These are phyloP conservation scores for Phoma sp. DNA, from an alignment of 2,329 filamentous ascomycete genomes.

Conservation along the genomic window DNA sequence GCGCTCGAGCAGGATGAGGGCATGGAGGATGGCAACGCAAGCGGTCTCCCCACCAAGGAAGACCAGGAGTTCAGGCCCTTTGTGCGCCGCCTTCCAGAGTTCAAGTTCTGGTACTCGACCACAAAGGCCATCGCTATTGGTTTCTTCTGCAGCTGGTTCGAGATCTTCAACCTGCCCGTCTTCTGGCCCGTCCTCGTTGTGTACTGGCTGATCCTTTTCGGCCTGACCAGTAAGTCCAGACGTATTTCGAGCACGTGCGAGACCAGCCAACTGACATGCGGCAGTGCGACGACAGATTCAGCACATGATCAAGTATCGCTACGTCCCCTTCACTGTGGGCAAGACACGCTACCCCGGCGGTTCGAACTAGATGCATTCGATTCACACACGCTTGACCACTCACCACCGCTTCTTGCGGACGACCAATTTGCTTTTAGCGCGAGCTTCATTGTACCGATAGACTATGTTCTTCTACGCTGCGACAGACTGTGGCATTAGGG, in stretches of 20 bases:
- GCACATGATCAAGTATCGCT: conserved; percentile 99
- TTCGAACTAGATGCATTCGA: conserved; percentile 28
- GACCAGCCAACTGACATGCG: conserved; percentile 7
- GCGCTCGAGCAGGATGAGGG: conserved; percentile 94
- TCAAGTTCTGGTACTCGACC: conserved; percentile 99
- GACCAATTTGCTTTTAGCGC: conserved; percentile 21
- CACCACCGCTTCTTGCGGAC: conserved; percentile 10
- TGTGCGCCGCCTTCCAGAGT: conserved; percentile 93
- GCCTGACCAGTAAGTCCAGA: conserved; percentile 81
- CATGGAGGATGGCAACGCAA: conserved; percentile 85
- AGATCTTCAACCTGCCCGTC: conserved; percentile 93
- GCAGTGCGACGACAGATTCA: conserved; percentile 98
- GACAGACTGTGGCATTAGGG: conserved; percentile 21
- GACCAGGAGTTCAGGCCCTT: conserved; percentile 99
- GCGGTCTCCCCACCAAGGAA: conserved; percentile 86
- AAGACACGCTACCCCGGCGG: conserved; percentile 61
- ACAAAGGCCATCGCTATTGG: conserved; percentile 84
- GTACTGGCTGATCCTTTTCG: conserved; percentile 97
- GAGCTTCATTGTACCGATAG: conserved; percentile 31
- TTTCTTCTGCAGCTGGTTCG: conserved; percentile 90
- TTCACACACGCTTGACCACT: conserved; percentile 3
- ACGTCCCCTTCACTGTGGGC: conserved; percentile 90
- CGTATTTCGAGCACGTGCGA: background rate
- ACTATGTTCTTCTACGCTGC: conserved; percentile 24
- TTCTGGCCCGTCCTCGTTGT: conserved; percentile 99